Evolutionary conservation across 495 filamentous ascomycete species (phyloP), one percentile per base, ranked within the genome.

Genomic region (Ramalina intermedia): DNA sequence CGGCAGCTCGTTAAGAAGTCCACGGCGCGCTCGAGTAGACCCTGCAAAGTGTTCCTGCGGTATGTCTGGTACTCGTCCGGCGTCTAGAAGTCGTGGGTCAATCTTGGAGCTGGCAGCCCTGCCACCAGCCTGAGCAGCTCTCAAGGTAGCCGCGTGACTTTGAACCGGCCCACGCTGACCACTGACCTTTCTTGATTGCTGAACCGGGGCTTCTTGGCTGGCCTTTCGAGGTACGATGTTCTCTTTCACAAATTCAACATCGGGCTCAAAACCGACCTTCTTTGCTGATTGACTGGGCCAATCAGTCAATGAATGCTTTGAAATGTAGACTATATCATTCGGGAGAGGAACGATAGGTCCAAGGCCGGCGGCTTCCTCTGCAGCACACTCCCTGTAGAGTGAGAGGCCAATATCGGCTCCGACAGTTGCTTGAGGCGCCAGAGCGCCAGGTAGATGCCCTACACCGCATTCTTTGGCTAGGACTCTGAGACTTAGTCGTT

Each of bases 321-420:
- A 73, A 51, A 55, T 62, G 58, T 89, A 89, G 11, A 89, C 80
- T 47, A 80, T 71, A 36, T 80, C 78, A 40, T 74, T 71, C 0
- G 78, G 74, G 24, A 89, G 63, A 4, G 84, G 84, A 40, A 89
- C 78, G 4, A 75, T 60, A 2, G 84, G 84, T 9, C 78, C 81
- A 29, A 83, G 66, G 8, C 80, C 79, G 41, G 76, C 75, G 36
- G 80, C 72, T 57, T 87, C 82, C 62, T 89, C 84, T 8, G 74
- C 70, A 13, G 76, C 68, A 59, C 82, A 78, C 55, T 88, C 82
- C 53, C 70, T 65, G 73, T 81, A 77, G 48, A 85, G 66, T 61
- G 62, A 54, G 16, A 58, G 35, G 7, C 55, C 50, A 13, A 58
- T 47, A 23, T 62, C 55, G 18, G 42, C 53, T 6, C 62, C 62